Evolutionary conservation across 2,329 filamentous ascomycete genomes (phyloP), one percentile per base, ranked within the genome.

Genomic region (Neobulgaria alba): DNA sequence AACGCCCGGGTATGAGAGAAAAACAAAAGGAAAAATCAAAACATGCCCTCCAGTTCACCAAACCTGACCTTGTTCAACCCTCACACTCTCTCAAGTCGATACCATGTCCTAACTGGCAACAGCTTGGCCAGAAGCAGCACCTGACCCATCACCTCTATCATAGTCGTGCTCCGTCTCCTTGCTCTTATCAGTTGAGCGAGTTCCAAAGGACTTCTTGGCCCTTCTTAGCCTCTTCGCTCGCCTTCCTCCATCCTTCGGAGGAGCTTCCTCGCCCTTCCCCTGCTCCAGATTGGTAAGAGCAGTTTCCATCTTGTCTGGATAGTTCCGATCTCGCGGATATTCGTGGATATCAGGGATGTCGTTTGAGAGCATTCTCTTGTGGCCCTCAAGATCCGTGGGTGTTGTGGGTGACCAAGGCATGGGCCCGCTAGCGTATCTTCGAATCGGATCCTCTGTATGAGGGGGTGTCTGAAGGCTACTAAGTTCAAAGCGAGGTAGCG

Each of bases 221-320:
- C 12, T 39, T 19, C 39, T 39, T n/a, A 20, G 26, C 26, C 36
- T 42, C 26, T 39, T 38, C 12, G 23, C 12, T 9, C 33, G 12
- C 16, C 35, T 30, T 14, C 12, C 31, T 19, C 35, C 37, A 19
- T 39, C 41, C n/a, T 39, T 32, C 10, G 36, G 23, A 10, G n/a
- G n/a, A 2, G 32, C 26, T 19, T 20, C 19, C 14, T 16, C 21
- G n/a, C 18, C 37, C 8, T 36, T 10, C 4, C 33, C 29, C 5
- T 36, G 29, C 16, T 20, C 36, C 12, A 42, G 10, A 32, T 26
- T 29, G 3, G 29, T 34, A 14, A 45, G 26, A 3, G 43, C 37
- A 9, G 35, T 21, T 29, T 45, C 23, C 31, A 48, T 29, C 26
- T 43, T 45, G 16, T 48, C 46, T 3, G 20, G 36, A 10, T 35